A percentile compares a stretch with the other conserved stretches of the same genome.
Evolutionary conservation across 2,329 filamentous ascomycete species (phyloP).

Genomic region (Aspergillus quadrilineatus): DNA sequence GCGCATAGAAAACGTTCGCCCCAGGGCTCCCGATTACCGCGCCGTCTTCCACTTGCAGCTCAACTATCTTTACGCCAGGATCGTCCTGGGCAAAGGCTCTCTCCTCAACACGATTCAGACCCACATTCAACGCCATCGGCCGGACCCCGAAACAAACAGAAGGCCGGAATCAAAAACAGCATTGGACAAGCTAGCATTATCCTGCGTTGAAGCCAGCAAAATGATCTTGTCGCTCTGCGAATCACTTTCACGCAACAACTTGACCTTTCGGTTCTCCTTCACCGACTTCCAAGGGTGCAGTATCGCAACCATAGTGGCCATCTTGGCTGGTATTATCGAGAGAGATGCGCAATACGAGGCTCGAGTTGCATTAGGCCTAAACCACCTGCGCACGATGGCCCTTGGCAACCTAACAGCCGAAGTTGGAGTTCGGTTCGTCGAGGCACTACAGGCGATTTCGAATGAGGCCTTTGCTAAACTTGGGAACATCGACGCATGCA

Average conservation of each 20-base stretch:
- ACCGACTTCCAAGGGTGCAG: constrained; percentile 44
- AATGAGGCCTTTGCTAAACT: constrained; percentile 21
- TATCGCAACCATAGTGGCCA: constrained; percentile 36
- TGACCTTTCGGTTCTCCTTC: constrained; percentile 39
- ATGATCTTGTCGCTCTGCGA: neutral
- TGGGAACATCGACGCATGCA: neutral
- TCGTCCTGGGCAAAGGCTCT: constrained; percentile 37
- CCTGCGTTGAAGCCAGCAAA: constrained; percentile 28
- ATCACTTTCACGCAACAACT: constrained; percentile 26
- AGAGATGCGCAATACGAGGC: constrained; percentile 33
- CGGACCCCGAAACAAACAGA: neutral
- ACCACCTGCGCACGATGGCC: constrained; percentile 37
- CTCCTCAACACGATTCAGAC: constrained; percentile 22
- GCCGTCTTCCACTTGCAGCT: constrained; percentile 38
- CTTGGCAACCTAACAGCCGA: constrained; percentile 32
- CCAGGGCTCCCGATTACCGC: constrained; percentile 30
- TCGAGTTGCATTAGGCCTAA: constrained; percentile 32
- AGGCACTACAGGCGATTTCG: constrained; percentile 27
- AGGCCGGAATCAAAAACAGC: neutral
- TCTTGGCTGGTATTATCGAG: constrained; percentile 35
- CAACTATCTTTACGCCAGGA: constrained; percentile 41
- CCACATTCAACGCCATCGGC: neutral
- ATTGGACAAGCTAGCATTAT: constrained; percentile 18
- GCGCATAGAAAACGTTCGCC: constrained; percentile 28
- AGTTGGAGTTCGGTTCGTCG: constrained; percentile 29